A percentile compares a stretch with the other conserved stretches of the same genome.
Conservation (phyloP, 1,139 yeast genomes). For the Hemisphaericaspora subhashii region DNA sequence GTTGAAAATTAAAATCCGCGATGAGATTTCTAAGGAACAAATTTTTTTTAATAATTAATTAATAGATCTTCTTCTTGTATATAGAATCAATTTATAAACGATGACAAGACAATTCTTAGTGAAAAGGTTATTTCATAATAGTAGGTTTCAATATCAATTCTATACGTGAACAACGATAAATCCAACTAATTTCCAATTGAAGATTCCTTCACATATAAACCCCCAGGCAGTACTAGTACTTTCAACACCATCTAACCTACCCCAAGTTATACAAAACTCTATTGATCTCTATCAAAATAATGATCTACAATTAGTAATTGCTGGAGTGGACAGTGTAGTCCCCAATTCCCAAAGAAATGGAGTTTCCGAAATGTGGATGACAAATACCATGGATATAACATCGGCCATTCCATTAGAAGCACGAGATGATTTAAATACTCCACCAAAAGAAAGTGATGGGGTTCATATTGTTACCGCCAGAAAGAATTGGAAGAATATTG, state of each 20-base stretch:
- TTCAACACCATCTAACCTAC: conserved; percentile 46
- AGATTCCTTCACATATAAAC: conserved; percentile 16
- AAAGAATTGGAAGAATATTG: conserved; percentile 41
- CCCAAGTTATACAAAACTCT: conserved; percentile 32
- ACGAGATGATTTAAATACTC: conserved; percentile 23
- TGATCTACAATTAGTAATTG: conserved; percentile 45
- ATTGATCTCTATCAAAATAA: conserved; percentile 27
- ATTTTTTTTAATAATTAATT: too few species aligned
- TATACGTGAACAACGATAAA: conserved; percentile 22
- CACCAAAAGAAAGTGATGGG: conserved; percentile 34
- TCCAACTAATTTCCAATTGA: conserved; percentile 16
- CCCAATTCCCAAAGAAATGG: conserved; percentile 43
- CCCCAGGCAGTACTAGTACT: conserved; percentile 32
- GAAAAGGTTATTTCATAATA: conserved; percentile 6
- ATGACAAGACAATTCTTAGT: conserved; percentile 3
- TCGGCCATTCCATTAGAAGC: conserved; percentile 22
- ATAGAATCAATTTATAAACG: conserved; percentile 4
- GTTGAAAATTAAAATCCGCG: conserved; percentile 17
- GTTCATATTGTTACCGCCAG: conserved; percentile 32
- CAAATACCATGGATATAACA: conserved; percentile 26
- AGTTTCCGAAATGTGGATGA: conserved; percentile 50
- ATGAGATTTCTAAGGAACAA: not conserved
- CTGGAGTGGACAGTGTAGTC: conserved; percentile 48
- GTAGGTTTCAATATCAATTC: conserved; percentile 1
- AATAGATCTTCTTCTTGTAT: not conserved